Percentiles rank a stretch among this genome's conserved stretches.
Evolutionary conservation across 768 basidiomycete species (phyloP).

Genomic region (Clavulina sp.): DNA sequence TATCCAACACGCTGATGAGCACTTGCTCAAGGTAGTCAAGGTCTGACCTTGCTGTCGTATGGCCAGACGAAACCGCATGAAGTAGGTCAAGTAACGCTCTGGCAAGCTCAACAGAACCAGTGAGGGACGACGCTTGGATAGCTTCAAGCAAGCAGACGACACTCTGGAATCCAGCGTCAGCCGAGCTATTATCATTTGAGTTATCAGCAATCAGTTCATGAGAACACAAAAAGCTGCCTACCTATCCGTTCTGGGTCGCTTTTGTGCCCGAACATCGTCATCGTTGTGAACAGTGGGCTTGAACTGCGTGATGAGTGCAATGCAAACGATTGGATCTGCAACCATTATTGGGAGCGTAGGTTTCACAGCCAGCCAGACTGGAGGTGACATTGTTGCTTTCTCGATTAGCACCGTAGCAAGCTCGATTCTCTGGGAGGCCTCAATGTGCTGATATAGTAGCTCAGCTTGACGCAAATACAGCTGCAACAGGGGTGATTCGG

Average conservation of each 20-base stretch:
- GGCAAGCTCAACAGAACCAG: slow-evolving; percentile 55
- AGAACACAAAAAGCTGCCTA: no score
- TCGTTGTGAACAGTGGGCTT: slow-evolving; percentile 30
- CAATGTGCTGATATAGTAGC: background rate
- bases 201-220: no score
- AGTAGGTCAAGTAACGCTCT: slow-evolving; percentile 56
- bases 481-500: background rate
- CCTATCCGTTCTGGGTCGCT: slow-evolving; percentile 46
- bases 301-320: slow-evolving; percentile 32
- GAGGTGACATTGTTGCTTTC: background rate
- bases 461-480: background rate
- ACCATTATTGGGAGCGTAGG: slow-evolving; percentile 31
- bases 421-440: background rate
- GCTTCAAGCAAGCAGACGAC: slow-evolving; percentile 52
- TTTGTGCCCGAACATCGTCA: slow-evolving; percentile 33
- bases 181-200: no score
- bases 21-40: slow-evolving; percentile 67
- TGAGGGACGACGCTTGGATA: slow-evolving; percentile 41
- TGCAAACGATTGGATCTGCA: slow-evolving; percentile 33
- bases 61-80: slow-evolving; percentile 40
- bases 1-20: slow-evolving; percentile 65
- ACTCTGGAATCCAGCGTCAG: slow-evolving; percentile 27
- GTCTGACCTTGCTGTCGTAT: slow-evolving; percentile 39
- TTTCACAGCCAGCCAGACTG: background rate
- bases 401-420: background rate